Percentiles rank a stretch among this genome's conserved stretches.
These are phyloP conservation scores for Phylloporus sp. DNA, from an alignment of 768 basidiomycete genomes.

Conservation along the genomic window DNA sequence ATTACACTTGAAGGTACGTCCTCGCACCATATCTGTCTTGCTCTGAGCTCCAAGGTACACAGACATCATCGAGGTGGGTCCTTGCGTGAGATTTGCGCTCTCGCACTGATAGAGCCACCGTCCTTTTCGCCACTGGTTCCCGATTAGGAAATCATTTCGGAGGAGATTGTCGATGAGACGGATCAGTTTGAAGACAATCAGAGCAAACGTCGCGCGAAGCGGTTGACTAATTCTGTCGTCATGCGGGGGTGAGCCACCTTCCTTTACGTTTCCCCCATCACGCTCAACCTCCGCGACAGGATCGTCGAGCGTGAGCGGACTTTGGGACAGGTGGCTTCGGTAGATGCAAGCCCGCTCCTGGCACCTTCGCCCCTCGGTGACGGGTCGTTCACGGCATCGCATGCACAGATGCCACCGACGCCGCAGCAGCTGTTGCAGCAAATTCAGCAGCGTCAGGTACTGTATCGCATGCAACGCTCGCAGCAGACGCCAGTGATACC, in stretches of 20 bases:
- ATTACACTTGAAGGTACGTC: slow-evolving; percentile 77
- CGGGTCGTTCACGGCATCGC: slow-evolving; percentile 8
- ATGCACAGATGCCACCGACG: slow-evolving; percentile 8
- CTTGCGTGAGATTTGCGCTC: slow-evolving; percentile 3
- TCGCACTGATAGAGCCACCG: neutral
- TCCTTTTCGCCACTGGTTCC: slow-evolving; percentile 1
- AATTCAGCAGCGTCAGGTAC: slow-evolving; percentile 15
- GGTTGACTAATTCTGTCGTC: slow-evolving; percentile 67
- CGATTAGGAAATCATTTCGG: slow-evolving; percentile 84
- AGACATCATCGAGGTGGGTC: slow-evolving; percentile 71
- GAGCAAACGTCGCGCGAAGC: slow-evolving; percentile 67
- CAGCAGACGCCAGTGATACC: slow-evolving; percentile 3
- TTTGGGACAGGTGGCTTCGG: slow-evolving; percentile 23
- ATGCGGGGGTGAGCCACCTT: slow-evolving; percentile 64
- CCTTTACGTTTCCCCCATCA: neutral
- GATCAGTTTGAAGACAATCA: slow-evolving; percentile 88
- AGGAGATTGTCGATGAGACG: slow-evolving; percentile 95
- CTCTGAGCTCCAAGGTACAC: neutral
- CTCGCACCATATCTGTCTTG: neutral
- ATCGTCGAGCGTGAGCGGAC: slow-evolving; percentile 54
- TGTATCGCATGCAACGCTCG: neutral
- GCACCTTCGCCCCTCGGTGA: slow-evolving; percentile 9
- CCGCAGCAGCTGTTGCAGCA: slow-evolving; percentile 18
- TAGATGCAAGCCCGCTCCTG: slow-evolving; percentile 38
- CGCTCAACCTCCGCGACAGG: slow-evolving; percentile 27